Percentiles rank a stretch among this genome's conserved stretches.
Conservation (phyloP, 768 basidiomycete species). For the Mycena haematopus region DNA sequence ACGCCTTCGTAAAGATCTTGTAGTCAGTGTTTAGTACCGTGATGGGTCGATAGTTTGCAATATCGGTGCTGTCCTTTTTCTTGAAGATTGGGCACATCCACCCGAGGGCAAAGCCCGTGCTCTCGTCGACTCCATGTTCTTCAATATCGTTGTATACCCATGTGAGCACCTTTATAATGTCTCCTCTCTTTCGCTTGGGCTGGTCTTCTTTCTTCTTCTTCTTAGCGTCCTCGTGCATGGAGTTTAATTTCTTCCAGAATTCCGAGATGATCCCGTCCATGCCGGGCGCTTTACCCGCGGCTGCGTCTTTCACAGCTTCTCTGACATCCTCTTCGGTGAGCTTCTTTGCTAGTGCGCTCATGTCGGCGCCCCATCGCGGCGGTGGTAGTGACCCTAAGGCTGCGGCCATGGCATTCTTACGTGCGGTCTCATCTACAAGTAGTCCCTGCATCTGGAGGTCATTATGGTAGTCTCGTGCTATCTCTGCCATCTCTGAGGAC, state of each 20-base stretch:
- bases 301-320: not conserved
- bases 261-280: slow-evolving; percentile 11
- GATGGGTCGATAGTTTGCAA: slow-evolving; percentile 5
- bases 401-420: not conserved
- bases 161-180: slow-evolving; percentile 4
- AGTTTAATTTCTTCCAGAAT: slow-evolving; percentile 9
- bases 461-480: slow-evolving; percentile 14
- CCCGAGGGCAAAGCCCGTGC: not conserved
- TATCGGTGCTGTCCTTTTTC: slow-evolving; percentile 3
- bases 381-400: not conserved
- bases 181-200: not conserved
- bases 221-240: not conserved
- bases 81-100: slow-evolving; percentile 16
- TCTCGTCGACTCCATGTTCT: not conserved
- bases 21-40: slow-evolving; percentile 14
- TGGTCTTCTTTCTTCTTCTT: no score
- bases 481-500: slow-evolving; percentile 17
- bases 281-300: no score
- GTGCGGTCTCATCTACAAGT: not conserved
- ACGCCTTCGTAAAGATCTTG: slow-evolving; percentile 22
- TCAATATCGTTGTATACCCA: slow-evolving; percentile 12
- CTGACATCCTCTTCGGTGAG: not conserved
- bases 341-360: not conserved
- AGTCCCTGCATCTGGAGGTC: slow-evolving; percentile 9
- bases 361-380: not conserved